These are phyloP conservation scores for Pseudogymnoascus sp. DNA, from an alignment of 2,329 filamentous ascomycete species.

Conservation along the genomic window DNA sequence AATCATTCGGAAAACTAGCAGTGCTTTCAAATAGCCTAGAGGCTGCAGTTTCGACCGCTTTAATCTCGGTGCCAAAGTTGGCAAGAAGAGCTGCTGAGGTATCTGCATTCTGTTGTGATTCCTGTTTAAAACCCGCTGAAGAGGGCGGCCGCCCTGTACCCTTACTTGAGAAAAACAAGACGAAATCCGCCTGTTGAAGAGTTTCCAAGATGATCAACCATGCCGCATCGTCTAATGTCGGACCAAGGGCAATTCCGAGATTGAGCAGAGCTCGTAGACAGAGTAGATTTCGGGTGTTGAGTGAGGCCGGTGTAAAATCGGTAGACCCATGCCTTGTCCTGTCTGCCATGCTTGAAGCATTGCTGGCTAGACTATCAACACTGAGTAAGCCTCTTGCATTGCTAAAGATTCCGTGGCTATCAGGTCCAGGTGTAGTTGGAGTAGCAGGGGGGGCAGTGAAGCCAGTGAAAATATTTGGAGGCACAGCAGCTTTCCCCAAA, in stretches of 20 bases:
- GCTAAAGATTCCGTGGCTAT: slow-evolving; percentile 53
- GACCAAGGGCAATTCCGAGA: slow-evolving; percentile 85
- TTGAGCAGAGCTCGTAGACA: slow-evolving; percentile 91
- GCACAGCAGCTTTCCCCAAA: slow-evolving; percentile 85
- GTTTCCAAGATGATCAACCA: slow-evolving; percentile 92
- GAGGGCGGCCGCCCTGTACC: slow-evolving; percentile 45
- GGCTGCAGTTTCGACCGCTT: slow-evolving; percentile 82
- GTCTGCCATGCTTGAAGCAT: slow-evolving; percentile 48
- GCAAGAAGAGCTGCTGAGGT: slow-evolving; percentile 38
- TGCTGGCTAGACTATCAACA: slow-evolving; percentile 61
- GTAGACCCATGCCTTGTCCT: slow-evolving; percentile 52
- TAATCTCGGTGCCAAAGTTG: slow-evolving; percentile 73
- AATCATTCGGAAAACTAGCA: slow-evolving; percentile 74
- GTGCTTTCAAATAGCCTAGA: slow-evolving; percentile 86
- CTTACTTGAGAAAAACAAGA: slow-evolving; percentile 56
- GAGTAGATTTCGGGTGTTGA: slow-evolving; percentile 83
- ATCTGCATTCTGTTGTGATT: slow-evolving; percentile 33
- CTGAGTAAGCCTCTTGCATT: slow-evolving; percentile 68
- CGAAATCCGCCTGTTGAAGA: slow-evolving; percentile 83
- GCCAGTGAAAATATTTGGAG: slow-evolving; percentile 64
- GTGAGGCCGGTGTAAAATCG: slow-evolving; percentile 44
- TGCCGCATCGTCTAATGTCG: slow-evolving; percentile 65
- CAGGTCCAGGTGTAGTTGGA: slow-evolving; percentile 40
- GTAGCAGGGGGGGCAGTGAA: slow-evolving; percentile 42
- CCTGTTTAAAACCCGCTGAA: slow-evolving; percentile 39